phyloP scores from a whole-genome alignment of 2,329 filamentous ascomycete species.

The Fonsecaea erecta region DNA sequence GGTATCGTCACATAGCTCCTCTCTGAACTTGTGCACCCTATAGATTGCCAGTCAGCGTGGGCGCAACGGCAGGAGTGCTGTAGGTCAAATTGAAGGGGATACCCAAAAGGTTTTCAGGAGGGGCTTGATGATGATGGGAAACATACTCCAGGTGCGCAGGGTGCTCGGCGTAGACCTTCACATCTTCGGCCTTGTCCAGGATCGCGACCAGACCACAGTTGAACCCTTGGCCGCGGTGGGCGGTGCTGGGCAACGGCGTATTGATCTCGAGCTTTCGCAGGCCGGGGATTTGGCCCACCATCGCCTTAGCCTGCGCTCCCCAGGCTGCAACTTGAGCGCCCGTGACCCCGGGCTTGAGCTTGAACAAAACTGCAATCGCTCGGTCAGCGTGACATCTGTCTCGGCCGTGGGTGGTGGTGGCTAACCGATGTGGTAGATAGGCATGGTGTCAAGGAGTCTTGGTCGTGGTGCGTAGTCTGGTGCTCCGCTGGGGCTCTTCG shows the following conservation, averaged over 20 bases:
- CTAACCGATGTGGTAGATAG: constrained; percentile 50
- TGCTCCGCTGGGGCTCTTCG: too few species aligned
- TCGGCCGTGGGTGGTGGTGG: too few species aligned
- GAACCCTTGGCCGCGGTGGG: constrained; percentile 51
- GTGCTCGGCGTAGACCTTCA: constrained; percentile 51
- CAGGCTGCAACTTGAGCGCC: constrained; percentile 43
- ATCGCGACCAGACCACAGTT: constrained; percentile 54
- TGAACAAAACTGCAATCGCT: constrained; percentile 49
- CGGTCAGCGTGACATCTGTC: constrained; percentile 11
- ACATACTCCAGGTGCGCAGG: constrained; percentile 53
- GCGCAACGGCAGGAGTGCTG: not conserved
- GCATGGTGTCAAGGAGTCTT: constrained; percentile 38
- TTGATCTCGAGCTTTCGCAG: constrained; percentile 46
- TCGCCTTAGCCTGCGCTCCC: constrained; percentile 41
- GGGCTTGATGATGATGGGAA: constrained; percentile 15
- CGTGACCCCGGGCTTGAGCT: constrained; percentile 48
- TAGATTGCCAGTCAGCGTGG: constrained; percentile 14
- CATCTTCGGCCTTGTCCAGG: constrained; percentile 50
- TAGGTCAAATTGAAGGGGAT: not conserved
- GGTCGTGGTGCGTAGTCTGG: not conserved
- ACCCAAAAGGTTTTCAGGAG: not conserved
- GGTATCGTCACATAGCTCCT: constrained; percentile 49
- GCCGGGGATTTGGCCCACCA: constrained; percentile 51
- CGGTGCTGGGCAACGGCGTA: constrained; percentile 46
- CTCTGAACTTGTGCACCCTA: constrained; percentile 48